Conservation (phyloP, 805 yeast genomes). For the Middelhovenomyces tepae region DNA sequence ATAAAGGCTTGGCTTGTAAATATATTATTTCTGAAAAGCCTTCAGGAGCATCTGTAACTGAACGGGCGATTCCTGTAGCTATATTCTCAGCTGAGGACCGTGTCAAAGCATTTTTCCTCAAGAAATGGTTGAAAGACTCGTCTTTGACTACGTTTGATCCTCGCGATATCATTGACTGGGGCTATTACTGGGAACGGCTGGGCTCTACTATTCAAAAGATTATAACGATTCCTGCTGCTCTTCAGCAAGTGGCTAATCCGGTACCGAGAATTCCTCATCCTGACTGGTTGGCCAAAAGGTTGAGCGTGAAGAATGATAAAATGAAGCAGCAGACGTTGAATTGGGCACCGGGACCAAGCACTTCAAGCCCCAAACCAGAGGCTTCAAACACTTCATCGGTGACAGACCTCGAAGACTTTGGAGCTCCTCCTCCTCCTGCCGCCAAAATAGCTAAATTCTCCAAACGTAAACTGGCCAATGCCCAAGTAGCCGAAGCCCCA, state of each 20-base stretch:
- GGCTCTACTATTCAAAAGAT: slow-evolving; percentile 92
- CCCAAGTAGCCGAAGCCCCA: slow-evolving; percentile 25
- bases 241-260: slow-evolving; percentile 80
- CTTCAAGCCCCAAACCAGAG: slow-evolving; percentile 26
- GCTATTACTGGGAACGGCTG: slow-evolving; percentile 78
- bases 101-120: slow-evolving; percentile 59
- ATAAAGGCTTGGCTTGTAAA: slow-evolving; percentile 91
- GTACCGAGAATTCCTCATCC: slow-evolving; percentile 94
- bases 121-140: slow-evolving; percentile 82
- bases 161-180: slow-evolving; percentile 86
- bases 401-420: slow-evolving; percentile 22
- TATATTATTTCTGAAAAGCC: slow-evolving; percentile 86
- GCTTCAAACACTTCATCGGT: slow-evolving; percentile 36
- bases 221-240: slow-evolving; percentile 94
- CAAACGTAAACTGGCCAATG: slow-evolving; percentile 17
- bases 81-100: slow-evolving; percentile 76
- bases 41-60: slow-evolving; percentile 80
- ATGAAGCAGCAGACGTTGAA: slow-evolving; percentile 60
- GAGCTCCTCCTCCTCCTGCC: slow-evolving; percentile 11
- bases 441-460: slow-evolving; percentile 3
- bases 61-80: slow-evolving; percentile 93
- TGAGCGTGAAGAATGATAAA: slow-evolving; percentile 52
- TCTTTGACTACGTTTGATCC: slow-evolving; percentile 77
- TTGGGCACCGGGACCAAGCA: slow-evolving; percentile 16
- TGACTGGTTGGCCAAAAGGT: slow-evolving; percentile 72